Evolutionary conservation across 192 early-diverging fungal genomes (phyloP), one percentile per base, ranked within the genome.

Genomic region (Coemansia umbellata): DNA sequence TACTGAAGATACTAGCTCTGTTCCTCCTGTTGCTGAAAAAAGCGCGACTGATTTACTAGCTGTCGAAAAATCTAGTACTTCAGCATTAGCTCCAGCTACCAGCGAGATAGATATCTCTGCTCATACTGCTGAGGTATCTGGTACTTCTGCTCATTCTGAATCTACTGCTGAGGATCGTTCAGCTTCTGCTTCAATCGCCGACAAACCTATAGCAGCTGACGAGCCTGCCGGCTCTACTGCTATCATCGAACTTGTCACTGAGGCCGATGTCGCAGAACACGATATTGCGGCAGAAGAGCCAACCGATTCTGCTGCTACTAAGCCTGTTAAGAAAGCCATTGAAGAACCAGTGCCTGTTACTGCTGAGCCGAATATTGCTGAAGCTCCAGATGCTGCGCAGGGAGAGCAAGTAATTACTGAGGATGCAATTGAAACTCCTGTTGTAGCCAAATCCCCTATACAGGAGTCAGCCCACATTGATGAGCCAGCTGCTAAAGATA

Each of bases 311-410:
- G 30, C n/a, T 40, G 40, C n/a, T 41, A 13, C 33, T 48, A 36
- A 24, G 8, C 4, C 26, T 43, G 19, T 31, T 5, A 19, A 51
- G 15, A 2, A n/a, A n/a, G 23, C 22, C 4, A 26, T 33, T 32
- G 53, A 50, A 8, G 66, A 52, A 31, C n/a, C 41, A 5, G 31
- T 44, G 8, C 24, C 42, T 44, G 22, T 26, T 14, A 26, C 23
- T 14, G 10, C 8, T 5, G 7, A 43, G 21, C 21, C 17, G 26
- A 13, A 11, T 43, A 11, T 3, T 23, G 41, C 11, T 6, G 41
- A 24, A 10, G 22, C 22, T 23, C 13, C 41, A 23, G 7, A 43
- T 7, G 41, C 40, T 42, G 40, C 17, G 8, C 40, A 42, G 24
- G 40, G 13, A 8, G 42, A 14, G 3, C 50, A 58, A 14, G 13